Evolutionary conservation across 1,139 yeast genomes (phyloP).

Genomic region (Magnusiomyces ingens): DNA sequence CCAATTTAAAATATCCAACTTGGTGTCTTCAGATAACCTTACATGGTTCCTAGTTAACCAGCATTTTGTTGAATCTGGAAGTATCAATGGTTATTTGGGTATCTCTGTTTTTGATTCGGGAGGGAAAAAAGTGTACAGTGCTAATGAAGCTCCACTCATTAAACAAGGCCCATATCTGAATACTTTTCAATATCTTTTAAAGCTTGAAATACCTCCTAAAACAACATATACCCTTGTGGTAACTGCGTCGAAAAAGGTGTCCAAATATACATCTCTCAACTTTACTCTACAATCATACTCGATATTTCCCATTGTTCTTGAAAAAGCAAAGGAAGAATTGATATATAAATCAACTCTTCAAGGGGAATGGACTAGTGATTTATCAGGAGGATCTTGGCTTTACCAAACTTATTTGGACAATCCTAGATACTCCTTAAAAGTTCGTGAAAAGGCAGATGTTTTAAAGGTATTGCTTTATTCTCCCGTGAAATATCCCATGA

Average conservation of each 20-base stretch:
- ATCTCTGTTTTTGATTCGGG: slow-evolving; percentile 22
- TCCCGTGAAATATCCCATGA: slow-evolving; percentile 27
- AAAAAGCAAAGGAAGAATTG: slow-evolving; percentile 32
- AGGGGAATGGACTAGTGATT: slow-evolving; percentile 45
- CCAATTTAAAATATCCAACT: slow-evolving; percentile 43
- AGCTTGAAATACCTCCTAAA: slow-evolving; percentile 24
- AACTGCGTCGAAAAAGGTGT: slow-evolving; percentile 31
- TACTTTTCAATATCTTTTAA: slow-evolving; percentile 26
- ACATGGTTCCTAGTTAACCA: slow-evolving; percentile 48
- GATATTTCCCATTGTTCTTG: slow-evolving; percentile 27
- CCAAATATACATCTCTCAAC: slow-evolving; percentile 19
- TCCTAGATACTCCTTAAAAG: slow-evolving; percentile 51
- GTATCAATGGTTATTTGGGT: slow-evolving; percentile 20
- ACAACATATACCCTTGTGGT: slow-evolving; percentile 24
- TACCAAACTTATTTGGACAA: slow-evolving; percentile 46
- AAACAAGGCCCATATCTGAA: slow-evolving; percentile 26
- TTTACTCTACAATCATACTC: slow-evolving; percentile 40
- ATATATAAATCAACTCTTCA: slow-evolving; percentile 24
- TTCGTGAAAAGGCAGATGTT: slow-evolving; percentile 11
- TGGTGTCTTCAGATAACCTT: slow-evolving; percentile 26
- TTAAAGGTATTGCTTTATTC: slow-evolving; percentile 12
- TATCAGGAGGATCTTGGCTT: slow-evolving; percentile 55
- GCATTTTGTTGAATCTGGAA: slow-evolving; percentile 20
- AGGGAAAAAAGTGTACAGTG: slow-evolving; percentile 17
- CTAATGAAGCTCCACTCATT: slow-evolving; percentile 19